Conservation (phyloP, 2,329 filamentous ascomycete species). For the Venturia pyrina region DNA sequence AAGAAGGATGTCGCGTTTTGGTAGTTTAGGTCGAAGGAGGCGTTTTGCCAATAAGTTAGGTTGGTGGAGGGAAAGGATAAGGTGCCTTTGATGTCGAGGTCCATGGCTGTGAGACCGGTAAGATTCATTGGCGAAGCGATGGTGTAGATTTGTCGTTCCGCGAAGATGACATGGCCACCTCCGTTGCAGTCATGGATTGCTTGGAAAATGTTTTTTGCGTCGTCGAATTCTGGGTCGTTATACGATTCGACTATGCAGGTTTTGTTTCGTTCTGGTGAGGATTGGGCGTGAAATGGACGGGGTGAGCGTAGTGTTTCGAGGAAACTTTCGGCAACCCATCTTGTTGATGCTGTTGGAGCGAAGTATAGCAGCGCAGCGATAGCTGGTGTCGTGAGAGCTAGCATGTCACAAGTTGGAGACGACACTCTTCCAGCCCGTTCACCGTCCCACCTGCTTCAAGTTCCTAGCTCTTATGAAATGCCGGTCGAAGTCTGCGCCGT, state of each 20-base stretch:
- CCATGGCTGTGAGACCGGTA: slow-evolving; percentile 50
- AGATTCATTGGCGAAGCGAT: slow-evolving; percentile 56
- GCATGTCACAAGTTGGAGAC: background rate
- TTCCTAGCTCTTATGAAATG: background rate
- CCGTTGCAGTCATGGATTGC: slow-evolving; percentile 52
- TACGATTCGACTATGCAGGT: slow-evolving; percentile 25
- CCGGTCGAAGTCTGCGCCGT: background rate
- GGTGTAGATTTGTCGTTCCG: slow-evolving; percentile 45
- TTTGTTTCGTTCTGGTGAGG: slow-evolving; percentile 20
- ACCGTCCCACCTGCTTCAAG: background rate
- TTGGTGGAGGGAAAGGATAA: slow-evolving; percentile 50
- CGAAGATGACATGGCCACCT: slow-evolving; percentile 52
- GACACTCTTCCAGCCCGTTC: background rate
- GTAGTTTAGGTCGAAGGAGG: slow-evolving; percentile 20
- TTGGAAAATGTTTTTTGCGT: slow-evolving; percentile 41
- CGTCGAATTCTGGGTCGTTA: slow-evolving; percentile 31
- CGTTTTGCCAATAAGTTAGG: slow-evolving; percentile 22
- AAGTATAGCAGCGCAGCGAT: background rate
- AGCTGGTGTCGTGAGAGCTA: background rate
- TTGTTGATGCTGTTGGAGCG: background rate
- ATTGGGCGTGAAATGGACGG: background rate
- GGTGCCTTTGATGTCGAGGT: slow-evolving; percentile 51
- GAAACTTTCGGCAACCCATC: background rate
- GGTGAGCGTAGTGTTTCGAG: background rate
- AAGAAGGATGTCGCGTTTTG: slow-evolving; percentile 23